A percentile compares a stretch with the other conserved stretches of the same genome.
These are phyloP conservation scores for Russula emetica DNA, from an alignment of 768 basidiomycete genomes.

Conservation along the genomic window DNA sequence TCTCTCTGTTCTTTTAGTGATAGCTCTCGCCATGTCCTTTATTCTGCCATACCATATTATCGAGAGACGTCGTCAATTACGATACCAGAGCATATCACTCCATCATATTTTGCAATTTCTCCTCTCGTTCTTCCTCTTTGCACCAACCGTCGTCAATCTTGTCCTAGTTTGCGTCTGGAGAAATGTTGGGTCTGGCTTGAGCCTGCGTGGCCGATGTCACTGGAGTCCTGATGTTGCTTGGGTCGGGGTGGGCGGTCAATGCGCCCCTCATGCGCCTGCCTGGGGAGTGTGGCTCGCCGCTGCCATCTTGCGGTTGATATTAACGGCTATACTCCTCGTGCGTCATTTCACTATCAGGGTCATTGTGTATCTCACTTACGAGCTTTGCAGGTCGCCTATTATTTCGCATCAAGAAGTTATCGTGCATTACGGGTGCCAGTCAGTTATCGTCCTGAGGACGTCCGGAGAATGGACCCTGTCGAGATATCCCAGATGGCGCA, in stretches of 20 bases:
- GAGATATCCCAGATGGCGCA: neutral
- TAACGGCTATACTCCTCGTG: slow-evolving; percentile 54
- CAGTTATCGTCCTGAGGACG: slow-evolving; percentile 7
- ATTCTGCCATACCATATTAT: slow-evolving; percentile 36
- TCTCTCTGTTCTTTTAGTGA: slow-evolving; percentile 34
- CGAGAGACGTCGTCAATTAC: slow-evolving; percentile 33
- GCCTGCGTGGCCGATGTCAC: slow-evolving; percentile 45
- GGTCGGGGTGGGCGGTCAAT: slow-evolving; percentile 40
- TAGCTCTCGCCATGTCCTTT: slow-evolving; percentile 32
- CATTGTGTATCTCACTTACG: neutral
- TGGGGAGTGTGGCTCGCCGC: slow-evolving; percentile 56
- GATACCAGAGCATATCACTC: slow-evolving; percentile 35
- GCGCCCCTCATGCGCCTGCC: slow-evolving; percentile 35
- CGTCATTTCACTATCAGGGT: slow-evolving; percentile 32
- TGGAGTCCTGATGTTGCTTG: slow-evolving; percentile 67
- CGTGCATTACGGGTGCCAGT: neutral
- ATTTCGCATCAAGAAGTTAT: neutral
- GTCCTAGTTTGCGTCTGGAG: slow-evolving; percentile 53
- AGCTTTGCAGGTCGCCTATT: slow-evolving; percentile 11
- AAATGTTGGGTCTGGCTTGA: slow-evolving; percentile 38
- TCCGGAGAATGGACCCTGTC: slow-evolving; percentile 3
- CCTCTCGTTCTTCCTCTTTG: slow-evolving; percentile 41
- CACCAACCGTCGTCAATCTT: slow-evolving; percentile 53
- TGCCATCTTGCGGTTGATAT: slow-evolving; percentile 47
- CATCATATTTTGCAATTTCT: slow-evolving; percentile 43